phyloP scores from a whole-genome alignment of 768 basidiomycete species.

The Neoboletus subvelutipes region DNA sequence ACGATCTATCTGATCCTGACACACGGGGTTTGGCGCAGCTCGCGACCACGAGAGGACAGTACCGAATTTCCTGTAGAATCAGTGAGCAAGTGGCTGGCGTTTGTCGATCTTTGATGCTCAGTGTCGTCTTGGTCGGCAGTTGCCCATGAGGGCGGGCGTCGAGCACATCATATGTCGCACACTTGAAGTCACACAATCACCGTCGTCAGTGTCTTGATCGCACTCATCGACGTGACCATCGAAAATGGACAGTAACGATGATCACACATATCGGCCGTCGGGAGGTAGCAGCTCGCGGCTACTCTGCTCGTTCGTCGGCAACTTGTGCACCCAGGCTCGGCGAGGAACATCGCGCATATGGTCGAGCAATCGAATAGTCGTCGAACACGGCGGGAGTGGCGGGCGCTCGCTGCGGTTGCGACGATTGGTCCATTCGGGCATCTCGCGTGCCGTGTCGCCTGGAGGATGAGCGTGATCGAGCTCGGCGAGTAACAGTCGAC shows the following conservation, averaged over 20 bases:
- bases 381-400: neutral
- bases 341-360: neutral
- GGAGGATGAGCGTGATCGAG: neutral
- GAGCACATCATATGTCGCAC: neutral
- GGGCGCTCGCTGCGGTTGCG: neutral
- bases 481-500: neutral
- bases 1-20: constrained; percentile 1
- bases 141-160: no score
- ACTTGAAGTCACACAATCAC: neutral
- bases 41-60: constrained; percentile 8
- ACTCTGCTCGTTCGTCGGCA: neutral
- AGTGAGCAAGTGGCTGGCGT: neutral
- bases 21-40: neutral
- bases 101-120: neutral
- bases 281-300: neutral
- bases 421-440: neutral
- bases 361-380: neutral
- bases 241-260: neutral
- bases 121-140: neutral
- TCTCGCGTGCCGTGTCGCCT: constrained; percentile 6
- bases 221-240: neutral
- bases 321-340: neutral
- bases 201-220: neutral
- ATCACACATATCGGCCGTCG: neutral
- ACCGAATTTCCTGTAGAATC: neutral